These are phyloP conservation scores for Boechera retrofracta DNA, from an alignment of 345 rosid species.

Conservation along the genomic window DNA sequence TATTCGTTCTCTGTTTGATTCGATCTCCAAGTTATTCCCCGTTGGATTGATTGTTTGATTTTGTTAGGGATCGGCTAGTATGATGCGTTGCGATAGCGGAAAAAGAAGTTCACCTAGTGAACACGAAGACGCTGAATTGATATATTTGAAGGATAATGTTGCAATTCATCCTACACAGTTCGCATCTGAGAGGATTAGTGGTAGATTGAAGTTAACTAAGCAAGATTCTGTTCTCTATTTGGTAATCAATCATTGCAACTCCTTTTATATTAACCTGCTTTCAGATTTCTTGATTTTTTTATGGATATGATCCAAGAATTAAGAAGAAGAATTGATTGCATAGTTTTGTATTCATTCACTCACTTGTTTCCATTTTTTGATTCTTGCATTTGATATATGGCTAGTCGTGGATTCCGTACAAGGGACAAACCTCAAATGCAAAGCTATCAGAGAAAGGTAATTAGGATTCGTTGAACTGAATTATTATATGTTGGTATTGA, in stretches of 20 bases:
- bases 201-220: conserved; percentile 85
- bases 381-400: conserved; percentile 12
- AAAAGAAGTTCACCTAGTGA: conserved; percentile 66
- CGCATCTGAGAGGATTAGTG: conserved; percentile 90
- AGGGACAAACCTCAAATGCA: conserved; percentile 70
- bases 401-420: conserved; percentile 94
- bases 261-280: neutral
- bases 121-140: conserved; percentile 72
- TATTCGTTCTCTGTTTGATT: neutral
- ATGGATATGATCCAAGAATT: neutral
- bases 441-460: conserved; percentile 87
- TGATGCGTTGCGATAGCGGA: conserved; percentile 66
- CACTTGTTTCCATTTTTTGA: neutral
- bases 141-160: conserved; percentile 78
- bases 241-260: conserved; percentile 51
- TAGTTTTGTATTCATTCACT: neutral
- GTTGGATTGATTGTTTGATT: conserved; percentile 22
- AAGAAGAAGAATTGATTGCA: neutral
- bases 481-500: neutral
- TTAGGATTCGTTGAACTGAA: neutral
- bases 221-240: conserved; percentile 72
- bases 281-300: neutral
- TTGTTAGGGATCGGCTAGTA: conserved; percentile 72
- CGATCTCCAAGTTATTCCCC: neutral
- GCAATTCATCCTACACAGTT: conserved; percentile 91